Base-by-base conservation (phyloP, 371 early-diverging fungal species). In the Sporodiniella umbellata region DNA sequence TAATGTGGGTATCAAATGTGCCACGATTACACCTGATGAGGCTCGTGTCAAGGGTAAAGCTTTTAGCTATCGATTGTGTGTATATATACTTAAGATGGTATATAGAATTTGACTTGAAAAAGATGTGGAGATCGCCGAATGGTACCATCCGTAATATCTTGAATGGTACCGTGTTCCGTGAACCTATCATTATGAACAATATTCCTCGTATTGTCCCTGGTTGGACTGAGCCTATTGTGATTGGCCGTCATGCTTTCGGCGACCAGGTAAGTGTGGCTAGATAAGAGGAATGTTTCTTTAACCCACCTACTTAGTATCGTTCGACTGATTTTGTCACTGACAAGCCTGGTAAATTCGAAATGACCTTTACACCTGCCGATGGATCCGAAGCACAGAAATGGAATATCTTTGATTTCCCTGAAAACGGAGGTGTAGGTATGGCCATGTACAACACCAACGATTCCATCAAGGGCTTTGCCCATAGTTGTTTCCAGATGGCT, bases 21-120 rank as follows among this genome's bases (percentile, higher is more conserved):
- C 98, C 21, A 98, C 98, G 40, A 98, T 98, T 68, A 98, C 98
- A n/a, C 97, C 98, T 12, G 98, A 98, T 64, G 92, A 92, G 57
- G 89, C 83, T 18, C 90, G 98, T 63, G 96, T 98, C 53, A 80
- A 94, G 71, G 88, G 86, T 84, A 71, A 28, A n/a, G n/a, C n/a
- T n/a, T 7, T 7, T 7, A 28, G 10, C 4, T 7, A 64, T 3
- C 2, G n/a, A n/a, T n/a, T n/a, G n/a, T n/a, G n/a, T n/a, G n/a
- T n/a, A n/a, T n/a, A n/a, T n/a, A n/a, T n/a, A n/a, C n/a, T n/a
- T n/a, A n/a, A n/a, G n/a, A n/a, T n/a, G n/a, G n/a, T n/a, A n/a
- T n/a, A n/a, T 48, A 83, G 98, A 98, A 78, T 98, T 92, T 75
- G 86, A 88, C 51, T 79, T 98, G 51, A 90, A 95, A 81, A 72